Evolutionary conservation across 1,139 yeast species (phyloP).

Genomic region (Wickerhamiella pararugosa): DNA sequence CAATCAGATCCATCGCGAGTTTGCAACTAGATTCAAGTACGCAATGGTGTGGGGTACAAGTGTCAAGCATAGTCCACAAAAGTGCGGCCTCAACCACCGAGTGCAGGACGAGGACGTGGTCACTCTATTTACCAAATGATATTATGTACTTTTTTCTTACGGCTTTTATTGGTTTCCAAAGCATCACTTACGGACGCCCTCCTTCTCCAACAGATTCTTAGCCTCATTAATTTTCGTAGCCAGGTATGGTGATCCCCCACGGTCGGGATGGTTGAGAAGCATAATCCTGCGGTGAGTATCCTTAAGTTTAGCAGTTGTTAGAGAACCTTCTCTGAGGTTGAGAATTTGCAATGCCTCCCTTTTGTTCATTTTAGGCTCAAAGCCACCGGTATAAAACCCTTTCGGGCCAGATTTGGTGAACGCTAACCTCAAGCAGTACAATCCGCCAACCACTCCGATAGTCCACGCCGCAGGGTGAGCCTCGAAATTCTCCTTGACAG

Average conservation of each 20-base stretch:
- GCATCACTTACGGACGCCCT: slow-evolving; percentile 9
- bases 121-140: slow-evolving; percentile 63
- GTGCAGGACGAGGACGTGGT: slow-evolving; percentile 93
- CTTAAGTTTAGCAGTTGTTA: slow-evolving; percentile 65
- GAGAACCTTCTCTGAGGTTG: slow-evolving; percentile 63
- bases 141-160: background rate
- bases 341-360: slow-evolving; percentile 83
- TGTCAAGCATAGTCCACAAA: slow-evolving; percentile 92
- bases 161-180: background rate
- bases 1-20: slow-evolving; percentile 83
- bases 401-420: slow-evolving; percentile 51
- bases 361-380: slow-evolving; percentile 78
- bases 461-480: slow-evolving; percentile 68
- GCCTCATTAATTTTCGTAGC: slow-evolving; percentile 98
- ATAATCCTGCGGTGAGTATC: slow-evolving; percentile 87
- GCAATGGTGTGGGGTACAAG: slow-evolving; percentile 96
- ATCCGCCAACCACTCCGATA: slow-evolving; percentile 45
- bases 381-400: slow-evolving; percentile 71
- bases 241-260: slow-evolving; percentile 89
- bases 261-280: slow-evolving; percentile 94
- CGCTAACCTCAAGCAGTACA: slow-evolving; percentile 25
- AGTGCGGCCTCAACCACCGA: slow-evolving; percentile 74
- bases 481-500: slow-evolving; percentile 22
- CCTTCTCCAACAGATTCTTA: slow-evolving; percentile 74
- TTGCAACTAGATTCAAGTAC: slow-evolving; percentile 80